Percentiles rank a stretch among this genome's conserved stretches.
phyloP scores from a whole-genome alignment of 2,329 filamentous ascomycete genomes.

The Verticillium klebahnii region DNA sequence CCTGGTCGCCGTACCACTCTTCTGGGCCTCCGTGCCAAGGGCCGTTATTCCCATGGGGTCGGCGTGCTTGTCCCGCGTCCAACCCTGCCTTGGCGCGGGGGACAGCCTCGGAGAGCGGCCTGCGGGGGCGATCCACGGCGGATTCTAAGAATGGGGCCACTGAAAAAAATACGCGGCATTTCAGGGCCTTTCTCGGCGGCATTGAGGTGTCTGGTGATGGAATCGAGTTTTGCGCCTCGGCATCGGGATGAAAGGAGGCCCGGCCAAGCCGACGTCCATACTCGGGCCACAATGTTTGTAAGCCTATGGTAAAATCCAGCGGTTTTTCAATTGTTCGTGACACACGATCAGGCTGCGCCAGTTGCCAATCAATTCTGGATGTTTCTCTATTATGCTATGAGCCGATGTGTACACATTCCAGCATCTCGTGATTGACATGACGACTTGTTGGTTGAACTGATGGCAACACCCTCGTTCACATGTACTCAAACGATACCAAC shows the following conservation, averaged over 20 bases:
- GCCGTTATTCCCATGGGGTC: neutral
- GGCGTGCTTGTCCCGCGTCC: neutral
- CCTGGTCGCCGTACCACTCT: neutral
- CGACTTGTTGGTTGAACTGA: neutral
- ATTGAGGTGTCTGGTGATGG: neutral
- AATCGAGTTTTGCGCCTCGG: neutral
- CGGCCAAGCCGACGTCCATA: neutral
- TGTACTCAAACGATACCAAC: conserved; percentile 9
- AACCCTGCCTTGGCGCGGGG: neutral
- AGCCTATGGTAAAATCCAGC: neutral
- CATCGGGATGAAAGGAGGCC: neutral
- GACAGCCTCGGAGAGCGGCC: neutral
- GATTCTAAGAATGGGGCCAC: neutral
- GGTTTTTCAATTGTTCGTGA: too few species aligned
- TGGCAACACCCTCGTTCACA: neutral
- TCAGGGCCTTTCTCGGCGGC: neutral
- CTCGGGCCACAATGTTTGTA: neutral
- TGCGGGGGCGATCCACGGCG: neutral
- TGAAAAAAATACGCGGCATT: neutral
- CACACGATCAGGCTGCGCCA: too few species aligned
- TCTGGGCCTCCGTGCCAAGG: neutral
- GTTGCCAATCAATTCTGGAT: too few species aligned
- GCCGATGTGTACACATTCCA: too few species aligned
- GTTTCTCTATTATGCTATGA: too few species aligned
- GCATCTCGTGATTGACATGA: too few species aligned